Base-by-base conservation (phyloP, 208 protist species). In the Crithidia acanthocephali region DNA sequence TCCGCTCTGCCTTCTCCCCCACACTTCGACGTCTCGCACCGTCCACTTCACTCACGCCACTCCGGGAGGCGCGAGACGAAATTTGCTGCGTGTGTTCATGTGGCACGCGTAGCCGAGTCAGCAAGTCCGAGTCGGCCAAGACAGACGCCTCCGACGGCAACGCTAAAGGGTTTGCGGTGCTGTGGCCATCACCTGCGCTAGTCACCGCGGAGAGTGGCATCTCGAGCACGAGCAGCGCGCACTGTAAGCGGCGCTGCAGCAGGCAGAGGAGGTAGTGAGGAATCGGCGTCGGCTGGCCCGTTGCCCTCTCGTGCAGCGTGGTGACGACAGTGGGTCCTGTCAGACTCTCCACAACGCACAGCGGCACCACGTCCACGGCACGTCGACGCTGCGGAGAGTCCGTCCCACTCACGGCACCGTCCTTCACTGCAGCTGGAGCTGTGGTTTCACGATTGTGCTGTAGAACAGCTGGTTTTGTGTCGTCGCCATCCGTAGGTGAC, bases 161-260 rank as follows among this genome's bases (percentile, higher is more conserved):
- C 28, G 23, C 13, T 56, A 47, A 13, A 1, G 3, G 9, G 4
- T 37, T 1, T 13, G 2, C 47, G 20, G 60, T 60, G n/a, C 4
- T 35, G 25, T 28, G 59, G 6, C 56, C 28, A 4, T 64, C 57
- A 44, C 16, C 27, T 10, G 42, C 68, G 1, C 18, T 23, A 3
- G 32, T 23, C 47, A n/a, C 23, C 7, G 18, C 35, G 27, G 66
- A 48, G 5, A 37, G 25, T 0, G 40, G 30, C n/a, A 55, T 62
- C 73, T 94, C 88, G 2, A 87, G 16, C 7, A 92, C 27, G 50
- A 94, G 65, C 73, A 94, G 74, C 9, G 89, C 86, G 66, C 86
- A 89, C 27, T 63, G 66, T 18, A 84, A 50, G 25, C 84, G 86
- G 27, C 80, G 84, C 65, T 90, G 89, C 44, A 94, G 75, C 27